These are phyloP conservation scores for Rosa chinensis DNA, from an alignment of 306 rosid species.

Conservation along the genomic window DNA sequence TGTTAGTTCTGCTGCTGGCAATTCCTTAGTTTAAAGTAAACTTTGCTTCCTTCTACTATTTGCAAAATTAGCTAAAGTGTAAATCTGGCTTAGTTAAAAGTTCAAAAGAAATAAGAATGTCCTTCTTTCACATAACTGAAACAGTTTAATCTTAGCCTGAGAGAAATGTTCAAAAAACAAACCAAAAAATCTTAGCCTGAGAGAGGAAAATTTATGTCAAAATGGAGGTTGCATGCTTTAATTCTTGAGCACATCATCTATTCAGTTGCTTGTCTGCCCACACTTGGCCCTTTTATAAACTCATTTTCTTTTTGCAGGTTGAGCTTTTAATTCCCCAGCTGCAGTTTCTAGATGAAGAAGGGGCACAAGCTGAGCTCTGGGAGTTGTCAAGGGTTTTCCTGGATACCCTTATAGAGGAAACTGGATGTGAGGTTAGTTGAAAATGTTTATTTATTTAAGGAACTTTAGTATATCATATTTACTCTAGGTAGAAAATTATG, in stretches of 20 bases:
- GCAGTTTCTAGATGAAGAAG: constrained; percentile 93
- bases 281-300: not conserved
- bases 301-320: constrained; percentile 52
- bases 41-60: not conserved
- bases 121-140: not conserved
- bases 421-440: constrained; percentile 59
- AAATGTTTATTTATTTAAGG: not conserved
- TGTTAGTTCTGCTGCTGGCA: not conserved
- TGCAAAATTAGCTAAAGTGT: not conserved
- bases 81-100: not conserved
- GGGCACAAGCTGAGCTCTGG: constrained; percentile 97
- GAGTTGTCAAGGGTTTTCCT: constrained; percentile 73
- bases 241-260: not conserved
- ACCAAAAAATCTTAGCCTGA: not conserved
- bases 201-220: not conserved
- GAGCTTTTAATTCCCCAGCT: constrained; percentile 97
- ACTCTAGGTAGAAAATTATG: not conserved
- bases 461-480: not conserved
- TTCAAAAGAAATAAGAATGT: not conserved
- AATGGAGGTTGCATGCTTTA: not conserved
- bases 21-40: not conserved
- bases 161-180: not conserved
- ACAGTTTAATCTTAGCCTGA: not conserved
- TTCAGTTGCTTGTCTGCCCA: constrained; percentile 18
- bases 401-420: constrained; percentile 73